Percentiles rank a stretch among this genome's conserved stretches.
phyloP scores from a whole-genome alignment of 2,329 filamentous ascomycete species.

The Colletotrichum higginsianum region DNA sequence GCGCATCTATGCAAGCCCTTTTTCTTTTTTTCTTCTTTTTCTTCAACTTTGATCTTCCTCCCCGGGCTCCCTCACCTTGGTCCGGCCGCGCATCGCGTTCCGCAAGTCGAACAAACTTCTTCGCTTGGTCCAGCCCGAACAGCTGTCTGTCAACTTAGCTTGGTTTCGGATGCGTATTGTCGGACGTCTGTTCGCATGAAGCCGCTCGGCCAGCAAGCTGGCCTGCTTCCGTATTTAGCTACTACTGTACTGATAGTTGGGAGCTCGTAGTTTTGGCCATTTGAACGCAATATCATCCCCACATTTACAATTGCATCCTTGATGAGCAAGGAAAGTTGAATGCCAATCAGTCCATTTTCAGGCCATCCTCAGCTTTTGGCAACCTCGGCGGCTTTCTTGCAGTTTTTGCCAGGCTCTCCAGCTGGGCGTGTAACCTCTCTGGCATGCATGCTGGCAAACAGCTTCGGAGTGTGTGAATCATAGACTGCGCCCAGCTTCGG shows the following conservation, averaged over 20 bases:
- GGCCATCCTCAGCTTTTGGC: neutral
- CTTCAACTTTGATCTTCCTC: neutral
- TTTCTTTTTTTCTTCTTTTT: neutral
- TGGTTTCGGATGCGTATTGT: slow-evolving; percentile 36
- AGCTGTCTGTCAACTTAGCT: slow-evolving; percentile 31
- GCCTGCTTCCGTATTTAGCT: neutral
- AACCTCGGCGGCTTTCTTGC: too few relatives aligned
- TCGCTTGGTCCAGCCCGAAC: slow-evolving; percentile 11
- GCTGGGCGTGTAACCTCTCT: too few relatives aligned
- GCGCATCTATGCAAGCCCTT: slow-evolving; percentile 1
- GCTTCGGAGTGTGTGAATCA: too few relatives aligned
- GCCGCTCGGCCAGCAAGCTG: slow-evolving; percentile 1
- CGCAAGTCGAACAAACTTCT: slow-evolving; percentile 29
- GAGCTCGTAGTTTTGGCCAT: neutral
- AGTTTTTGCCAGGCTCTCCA: too few relatives aligned
- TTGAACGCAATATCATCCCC: neutral
- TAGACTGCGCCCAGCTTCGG: neutral
- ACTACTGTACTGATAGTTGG: neutral
- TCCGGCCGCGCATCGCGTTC: slow-evolving; percentile 17
- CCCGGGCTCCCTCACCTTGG: slow-evolving; percentile 11
- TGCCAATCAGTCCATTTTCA: too few relatives aligned
- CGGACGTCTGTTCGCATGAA: slow-evolving; percentile 36
- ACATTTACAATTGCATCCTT: neutral
- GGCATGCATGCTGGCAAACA: too few relatives aligned
- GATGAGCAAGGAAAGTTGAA: neutral